Evolutionary conservation across 2,329 filamentous ascomycete species (phyloP), one percentile per base, ranked within the genome.

Genomic region (Scleromitrula shiraiana): DNA sequence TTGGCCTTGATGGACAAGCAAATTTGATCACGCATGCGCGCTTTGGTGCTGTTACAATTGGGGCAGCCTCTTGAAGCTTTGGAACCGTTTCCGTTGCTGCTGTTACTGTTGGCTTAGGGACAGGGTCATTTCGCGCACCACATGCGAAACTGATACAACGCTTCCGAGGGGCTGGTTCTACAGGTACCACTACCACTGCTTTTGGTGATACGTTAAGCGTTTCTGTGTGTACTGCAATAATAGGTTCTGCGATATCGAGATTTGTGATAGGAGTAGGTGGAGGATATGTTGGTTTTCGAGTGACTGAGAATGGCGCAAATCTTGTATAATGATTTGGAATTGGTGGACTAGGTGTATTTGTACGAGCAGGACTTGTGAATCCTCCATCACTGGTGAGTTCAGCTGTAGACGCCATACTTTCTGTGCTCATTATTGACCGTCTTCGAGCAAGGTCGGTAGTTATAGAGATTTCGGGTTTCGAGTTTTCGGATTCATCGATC

Each of bases 341-440:
- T n/a, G 88, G 88, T 15, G 93, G 91, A 62, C 91, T 97, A 1
- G 90, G 88, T 0, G 88, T 91, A 64, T 80, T 88, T 29, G 88
- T 87, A 48, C 88, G 76, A n/a, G 88, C 85, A 35, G 91, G 89
- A 60, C 88, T 96, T 15, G 90, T 95, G 50, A 94, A 70, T 50
- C 88, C 90, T 50, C 87, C 93, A 61, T 96, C 93, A 67, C 90
- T 96, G n/a, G 89, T 96, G 49, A 97, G 74, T 56, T 96, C 91
- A 30, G 86, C 86, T 3, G 88, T 94, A 2, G 90, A 95, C 38
- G 46, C 76, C 51, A 84, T 69, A 68, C 89, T 95, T 56, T 81
- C 71, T 62, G 83, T 91, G 71, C 88, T 94, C 64, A 82, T 84
- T 51, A 85, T 91, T 51, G 80, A 73, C 57, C 65, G 44, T 36